Conservation (phyloP, 2,329 filamentous ascomycete species). For the Dactylella cylindrospora region DNA sequence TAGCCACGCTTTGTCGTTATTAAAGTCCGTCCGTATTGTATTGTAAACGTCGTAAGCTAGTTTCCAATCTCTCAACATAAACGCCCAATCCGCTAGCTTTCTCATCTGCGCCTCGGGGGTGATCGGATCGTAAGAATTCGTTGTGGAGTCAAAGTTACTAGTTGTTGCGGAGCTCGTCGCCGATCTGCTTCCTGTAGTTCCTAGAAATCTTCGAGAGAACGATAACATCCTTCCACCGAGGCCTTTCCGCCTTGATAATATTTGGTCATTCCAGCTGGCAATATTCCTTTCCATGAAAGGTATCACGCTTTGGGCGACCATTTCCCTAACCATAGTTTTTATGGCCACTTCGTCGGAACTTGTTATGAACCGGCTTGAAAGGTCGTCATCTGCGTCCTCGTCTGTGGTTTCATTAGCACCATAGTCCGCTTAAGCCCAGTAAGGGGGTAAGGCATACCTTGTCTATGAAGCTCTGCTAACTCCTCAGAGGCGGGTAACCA, state of each 20-base stretch:
- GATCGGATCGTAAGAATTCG: conserved; percentile 81
- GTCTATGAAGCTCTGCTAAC: conserved; percentile 67
- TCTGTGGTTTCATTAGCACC: conserved; percentile 53
- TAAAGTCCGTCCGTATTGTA: conserved; percentile 81
- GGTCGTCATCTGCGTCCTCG: conserved; percentile 68
- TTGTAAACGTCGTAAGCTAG: conserved; percentile 90
- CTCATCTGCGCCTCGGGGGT: conserved; percentile 86
- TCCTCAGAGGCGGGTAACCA: conserved; percentile 91
- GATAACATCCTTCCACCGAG: conserved; percentile 92
- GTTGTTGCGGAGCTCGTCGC: conserved; percentile 57
- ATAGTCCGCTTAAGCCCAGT: conserved; percentile 45
- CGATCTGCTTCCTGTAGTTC: conserved; percentile 63
- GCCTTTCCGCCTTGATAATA: conserved; percentile 84
- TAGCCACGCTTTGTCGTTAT: conserved; percentile 94
- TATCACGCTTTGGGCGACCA: conserved; percentile 91
- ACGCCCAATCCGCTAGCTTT: conserved; percentile 89
- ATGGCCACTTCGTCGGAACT: conserved; percentile 90
- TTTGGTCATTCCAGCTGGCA: conserved; percentile 94
- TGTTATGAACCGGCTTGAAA: conserved; percentile 76
- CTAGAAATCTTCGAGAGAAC: conserved; percentile 87
- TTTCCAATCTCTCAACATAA: conserved; percentile 97
- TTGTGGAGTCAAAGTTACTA: conserved; percentile 74
- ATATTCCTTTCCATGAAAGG: conserved; percentile 94
- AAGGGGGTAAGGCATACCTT: conserved; percentile 12
- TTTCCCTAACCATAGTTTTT: conserved; percentile 84